Percentiles rank a stretch among this genome's conserved stretches.
Conservation (phyloP, 306 rosid genomes). For the Aeschynomene evenia region DNA sequence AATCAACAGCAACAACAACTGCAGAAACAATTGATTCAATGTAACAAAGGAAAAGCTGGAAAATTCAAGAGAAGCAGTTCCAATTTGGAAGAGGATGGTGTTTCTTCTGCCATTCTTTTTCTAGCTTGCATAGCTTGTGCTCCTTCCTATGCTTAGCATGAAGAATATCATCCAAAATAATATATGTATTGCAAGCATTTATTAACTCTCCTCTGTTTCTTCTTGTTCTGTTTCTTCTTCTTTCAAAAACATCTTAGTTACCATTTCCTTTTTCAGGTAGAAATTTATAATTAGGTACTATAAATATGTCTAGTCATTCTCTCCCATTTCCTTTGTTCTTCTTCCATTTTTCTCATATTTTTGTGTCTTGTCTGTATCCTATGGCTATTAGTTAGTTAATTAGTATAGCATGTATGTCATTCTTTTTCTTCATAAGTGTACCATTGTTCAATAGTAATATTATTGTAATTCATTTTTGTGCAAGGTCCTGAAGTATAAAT, state of each 20-base stretch:
- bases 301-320: neutral
- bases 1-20: conserved; percentile 41
- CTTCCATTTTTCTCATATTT: neutral
- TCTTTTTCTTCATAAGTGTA: conserved; percentile 14
- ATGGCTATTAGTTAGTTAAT: neutral
- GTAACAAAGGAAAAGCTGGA: conserved; percentile 71
- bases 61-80: conserved; percentile 93
- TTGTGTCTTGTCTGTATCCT: conserved; percentile 4
- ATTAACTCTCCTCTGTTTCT: neutral
- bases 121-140: conserved; percentile 95
- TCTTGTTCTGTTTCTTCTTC: neutral
- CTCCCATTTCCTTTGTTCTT: neutral
- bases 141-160: conserved; percentile 44
- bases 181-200: neutral
- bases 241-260: no score
- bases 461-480: conserved; percentile 25
- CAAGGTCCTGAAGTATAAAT: neutral
- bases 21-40: conserved; percentile 69
- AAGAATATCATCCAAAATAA: neutral
- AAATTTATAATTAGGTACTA: no score
- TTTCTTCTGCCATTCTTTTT: conserved; percentile 85
- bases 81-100: conserved; percentile 76
- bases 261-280: no score
- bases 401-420: conserved; percentile 17
- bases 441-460: neutral